Conservation (phyloP, 805 yeast species). For the Komagataella pastoris region DNA sequence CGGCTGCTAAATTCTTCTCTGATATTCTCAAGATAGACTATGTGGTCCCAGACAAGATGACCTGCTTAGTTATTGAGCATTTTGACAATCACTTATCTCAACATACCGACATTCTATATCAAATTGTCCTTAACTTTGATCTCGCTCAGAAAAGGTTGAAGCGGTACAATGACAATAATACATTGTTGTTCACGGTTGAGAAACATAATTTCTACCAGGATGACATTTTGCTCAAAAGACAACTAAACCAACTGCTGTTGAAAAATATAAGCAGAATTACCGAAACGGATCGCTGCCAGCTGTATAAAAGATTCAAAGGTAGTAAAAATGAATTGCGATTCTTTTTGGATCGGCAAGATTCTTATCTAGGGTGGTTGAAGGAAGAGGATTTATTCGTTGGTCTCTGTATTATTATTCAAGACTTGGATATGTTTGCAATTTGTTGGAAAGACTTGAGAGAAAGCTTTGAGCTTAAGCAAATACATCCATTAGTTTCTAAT, state of each 20-base stretch:
- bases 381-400: background rate
- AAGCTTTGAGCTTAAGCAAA: background rate
- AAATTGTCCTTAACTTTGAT: background rate
- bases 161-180: background rate
- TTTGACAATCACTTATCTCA: background rate
- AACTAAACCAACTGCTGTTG: background rate
- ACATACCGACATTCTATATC: background rate
- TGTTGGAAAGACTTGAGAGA: background rate
- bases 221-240: background rate
- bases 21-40: background rate
- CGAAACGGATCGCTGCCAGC: background rate
- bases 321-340: background rate
- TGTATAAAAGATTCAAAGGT: background rate
- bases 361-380: background rate
- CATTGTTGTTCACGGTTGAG: background rate
- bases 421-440: background rate
- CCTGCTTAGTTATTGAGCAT: background rate
- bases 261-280: background rate
- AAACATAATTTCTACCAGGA: background rate
- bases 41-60: background rate
- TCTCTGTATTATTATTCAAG: background rate
- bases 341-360: background rate
- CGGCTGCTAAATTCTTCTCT: background rate
- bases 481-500: background rate
- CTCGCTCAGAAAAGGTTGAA: background rate